Base-by-base conservation (phyloP, 1,139 yeast genomes). In the Yamadazyma diddensiae region DNA sequence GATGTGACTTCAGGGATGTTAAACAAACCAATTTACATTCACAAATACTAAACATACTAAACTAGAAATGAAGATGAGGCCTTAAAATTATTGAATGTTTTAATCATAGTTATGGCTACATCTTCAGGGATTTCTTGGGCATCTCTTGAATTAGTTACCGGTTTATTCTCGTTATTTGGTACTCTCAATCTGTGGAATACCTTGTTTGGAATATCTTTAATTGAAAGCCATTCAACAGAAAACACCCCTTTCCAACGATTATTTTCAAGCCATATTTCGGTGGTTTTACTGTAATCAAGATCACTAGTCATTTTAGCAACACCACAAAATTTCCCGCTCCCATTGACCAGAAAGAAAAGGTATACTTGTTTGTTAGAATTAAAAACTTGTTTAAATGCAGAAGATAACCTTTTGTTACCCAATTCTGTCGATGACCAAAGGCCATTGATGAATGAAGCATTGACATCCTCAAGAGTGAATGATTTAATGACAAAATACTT, bases 371-470 rank as follows among this genome's bases (percentile, higher is more conserved):
- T 34, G 3, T 37, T 30, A 21, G 32, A 21, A 2, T 40, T 39
- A 8, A 34, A 39, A 5, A 33, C 24, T 10, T 34, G 19, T 5
- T 44, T 45, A n/a, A 27, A 38, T 35, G 59, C 33, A 33, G 57
- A 62, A 27, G 72, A 62, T 30, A 78, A 58, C 36, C 80, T 55
- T 35, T 62, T 68, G 43, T 77, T 77, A 0, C 83, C 83, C 34
- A 70, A 55, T 21, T 65, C 74, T 0, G 83, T 77, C 0, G 82
- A 76, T 0, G 81, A 65, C 84, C 84, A 78, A 21, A 77, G 63
- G 5, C 65, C 63, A 39, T 76, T 63, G 30, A 55, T 46, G 40
- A 68, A 68, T 0, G 82, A 73, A 3, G 77, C 65, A 35, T 59
- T 60, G 10, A 78, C 70, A 42, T 78, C 80, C 12, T 58, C 54